phyloP scores from a whole-genome alignment of 1,139 yeast genomes.

The Geotrichum phurueaensis region DNA sequence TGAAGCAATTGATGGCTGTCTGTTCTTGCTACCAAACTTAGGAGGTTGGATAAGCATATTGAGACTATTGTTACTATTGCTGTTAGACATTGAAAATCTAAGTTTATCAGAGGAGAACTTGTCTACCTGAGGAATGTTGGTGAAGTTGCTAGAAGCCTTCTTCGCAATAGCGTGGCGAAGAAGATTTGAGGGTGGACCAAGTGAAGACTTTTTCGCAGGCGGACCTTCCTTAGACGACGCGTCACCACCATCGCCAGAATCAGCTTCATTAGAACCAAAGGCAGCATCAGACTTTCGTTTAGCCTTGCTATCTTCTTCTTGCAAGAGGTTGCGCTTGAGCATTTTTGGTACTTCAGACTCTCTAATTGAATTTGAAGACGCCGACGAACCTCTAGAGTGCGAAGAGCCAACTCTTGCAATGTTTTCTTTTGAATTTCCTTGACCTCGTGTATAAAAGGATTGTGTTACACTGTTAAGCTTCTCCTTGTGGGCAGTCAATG shows the following conservation, averaged over 20 bases:
- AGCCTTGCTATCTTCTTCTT: not conserved
- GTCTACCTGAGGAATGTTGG: slow-evolving; percentile 31
- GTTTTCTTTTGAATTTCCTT: not conserved
- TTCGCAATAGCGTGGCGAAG: slow-evolving; percentile 12
- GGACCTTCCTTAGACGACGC: slow-evolving; percentile 11
- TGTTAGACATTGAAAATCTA: slow-evolving; percentile 27
- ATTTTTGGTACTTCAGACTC: not conserved
- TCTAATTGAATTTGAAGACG: not conserved
- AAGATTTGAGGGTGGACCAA: slow-evolving; percentile 12
- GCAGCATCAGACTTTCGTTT: slow-evolving; percentile 18
- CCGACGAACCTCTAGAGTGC: not conserved
- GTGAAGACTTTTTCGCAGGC: slow-evolving; percentile 14
- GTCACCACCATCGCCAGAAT: slow-evolving; percentile 9
- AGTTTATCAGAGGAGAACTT: slow-evolving; percentile 35
- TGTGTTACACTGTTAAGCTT: not conserved
- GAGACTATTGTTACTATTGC: not conserved
- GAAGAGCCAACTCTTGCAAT: not conserved
- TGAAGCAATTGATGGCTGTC: slow-evolving; percentile 24
- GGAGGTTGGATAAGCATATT: slow-evolving; percentile 11
- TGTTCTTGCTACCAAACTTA: slow-evolving; percentile 19
- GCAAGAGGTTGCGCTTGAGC: not conserved
- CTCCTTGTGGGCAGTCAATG: not conserved
- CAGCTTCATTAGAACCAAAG: slow-evolving; percentile 7
- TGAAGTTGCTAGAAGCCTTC: not conserved
- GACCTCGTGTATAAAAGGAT: not conserved